Base-by-base conservation (phyloP, 768 basidiomycete genomes). In the Megacollybia marginata region DNA sequence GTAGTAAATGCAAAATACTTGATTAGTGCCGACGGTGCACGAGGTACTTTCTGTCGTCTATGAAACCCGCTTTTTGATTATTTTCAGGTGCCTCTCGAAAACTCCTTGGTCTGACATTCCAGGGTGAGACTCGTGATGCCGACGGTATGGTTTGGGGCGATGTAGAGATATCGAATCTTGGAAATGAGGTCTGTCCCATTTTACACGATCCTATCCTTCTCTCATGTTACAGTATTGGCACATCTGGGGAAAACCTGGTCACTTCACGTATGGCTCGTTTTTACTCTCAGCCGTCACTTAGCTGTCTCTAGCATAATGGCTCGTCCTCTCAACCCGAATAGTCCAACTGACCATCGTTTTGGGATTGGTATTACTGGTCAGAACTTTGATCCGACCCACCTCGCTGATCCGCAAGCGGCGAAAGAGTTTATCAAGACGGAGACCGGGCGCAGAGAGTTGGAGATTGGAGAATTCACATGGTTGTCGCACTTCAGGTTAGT, bases 101-200 rank as follows among this genome's bases (percentile, higher is more conserved):
- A 44, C 52, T 57, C 7, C 43, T 60, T 2, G 57, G 56, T 13
- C 42, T 62, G 13, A 52, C 54, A 5, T 60, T 62, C 38, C 50
- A n/a, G n/a, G 59, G 59, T 20, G 59, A 62, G 28, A 62, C 57
- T 11, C 52, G 54, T 18, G 59, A 62, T 38, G 50, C 60, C 11
- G 56, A 59, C 43, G 59, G 59, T 23, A 55, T 57, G 51, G 54
- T 62, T 8, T 58, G 55, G 55, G n/a, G 57, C 5, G 59, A 62
- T 36, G 59, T 62, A 18, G 53, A 57, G 16, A 59, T 62, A 16
- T 45, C 48, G n/a, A 57, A 55, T 9, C 48, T 60, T 7, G 49
- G 33, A 15, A 49, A 35, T 2, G 59, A 61, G 44, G 59, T 60
- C 42, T 2, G 52, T 49, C 16, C 42, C 43, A 45, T 48, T 18